A percentile compares a stretch with the other conserved stretches of the same genome.
Evolutionary conservation across 2,329 filamentous ascomycete genomes (phyloP).

Genomic region (Harringtonia lauricola): DNA sequence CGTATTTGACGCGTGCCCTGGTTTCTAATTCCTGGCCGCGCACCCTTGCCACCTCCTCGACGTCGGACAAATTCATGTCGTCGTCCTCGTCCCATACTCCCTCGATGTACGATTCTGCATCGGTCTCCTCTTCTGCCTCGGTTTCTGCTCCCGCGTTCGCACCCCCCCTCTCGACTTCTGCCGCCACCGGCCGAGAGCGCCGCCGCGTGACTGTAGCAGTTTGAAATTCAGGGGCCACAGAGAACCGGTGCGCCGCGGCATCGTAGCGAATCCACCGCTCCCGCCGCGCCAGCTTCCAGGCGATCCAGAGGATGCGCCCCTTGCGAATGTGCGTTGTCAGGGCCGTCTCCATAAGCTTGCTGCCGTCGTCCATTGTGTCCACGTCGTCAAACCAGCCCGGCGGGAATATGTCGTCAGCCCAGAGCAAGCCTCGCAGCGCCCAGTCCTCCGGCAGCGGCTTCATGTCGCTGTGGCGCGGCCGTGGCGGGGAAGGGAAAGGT

Average conservation of each 20-base stretch:
- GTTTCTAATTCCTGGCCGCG: no score
- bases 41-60: no score
- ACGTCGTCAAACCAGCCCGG: conserved; percentile 39
- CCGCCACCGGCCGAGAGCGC: no score
- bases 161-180: no score
- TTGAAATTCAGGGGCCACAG: conserved; percentile 15
- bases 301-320: conserved; percentile 49
- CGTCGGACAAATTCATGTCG: no score
- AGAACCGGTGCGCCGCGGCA: conserved; percentile 23
- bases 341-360: conserved; percentile 50
- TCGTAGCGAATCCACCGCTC: conserved; percentile 37
- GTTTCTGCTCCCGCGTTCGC: no score
- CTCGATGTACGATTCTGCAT: no score
- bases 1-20: no score
- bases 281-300: conserved; percentile 30
- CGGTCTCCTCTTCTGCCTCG: no score
- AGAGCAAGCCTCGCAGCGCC: conserved; percentile 51
- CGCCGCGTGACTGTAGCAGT: no score
- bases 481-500: not conserved
- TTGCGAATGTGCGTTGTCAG: conserved; percentile 47
- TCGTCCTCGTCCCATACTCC: no score
- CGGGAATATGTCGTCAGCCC: conserved; percentile 47
- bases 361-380: conserved; percentile 50
- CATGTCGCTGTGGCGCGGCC: conserved; percentile 22
- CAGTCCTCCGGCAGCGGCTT: conserved; percentile 60